Evolutionary conservation across 2,329 filamentous ascomycete genomes (phyloP), one percentile per base, ranked within the genome.

Genomic region (Aspergillus felis): DNA sequence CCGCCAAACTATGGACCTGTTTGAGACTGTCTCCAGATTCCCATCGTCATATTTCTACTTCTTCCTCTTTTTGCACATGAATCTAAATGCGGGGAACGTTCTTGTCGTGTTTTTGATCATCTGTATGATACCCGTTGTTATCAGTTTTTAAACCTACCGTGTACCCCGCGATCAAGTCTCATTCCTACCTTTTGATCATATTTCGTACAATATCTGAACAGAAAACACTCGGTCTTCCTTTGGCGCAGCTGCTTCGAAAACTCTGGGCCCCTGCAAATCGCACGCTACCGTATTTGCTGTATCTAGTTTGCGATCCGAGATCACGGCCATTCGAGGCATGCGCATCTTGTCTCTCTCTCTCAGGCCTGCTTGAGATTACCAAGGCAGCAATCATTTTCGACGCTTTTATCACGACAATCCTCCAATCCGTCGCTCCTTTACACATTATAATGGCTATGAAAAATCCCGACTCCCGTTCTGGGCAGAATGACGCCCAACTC

Each of bases 401-500:
- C 50, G 49, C 35, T 52, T 42, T 42, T 54, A 57, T 56, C 51
- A 35, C 52, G 35, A 57, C 42, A 44, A 25, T 56, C 29, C 48
- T 42, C 25, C 42, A 28, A 42, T 47, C 50, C 50, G 51, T 44
- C 49, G 14, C 46, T 47, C 17, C 28, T 8, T 42, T 32, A 27
- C 24, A 53, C 52, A 51, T 52, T 58, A 64, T 57, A 53, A 75
- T 76, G 71, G 68, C 76, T 60, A 66, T 69, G 55, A 68, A 66
- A 35, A 62, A 64, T 42, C 60, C 70, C 32, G 64, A 74, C 58
- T 56, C 68, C 56, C 70, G 65, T 20, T 64, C 66, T 50, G 67
- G 67, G 52, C 75, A 80, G 78, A 75, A 81, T 71, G 77, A 81
- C 66, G 79, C 84, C 66, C 75, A 79, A 56, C 79, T 82, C 62